A percentile compares a stretch with the other conserved stretches of the same genome.
Conservation (phyloP, 768 basidiomycete species). For the Phlebiopsis flavidoalba region DNA sequence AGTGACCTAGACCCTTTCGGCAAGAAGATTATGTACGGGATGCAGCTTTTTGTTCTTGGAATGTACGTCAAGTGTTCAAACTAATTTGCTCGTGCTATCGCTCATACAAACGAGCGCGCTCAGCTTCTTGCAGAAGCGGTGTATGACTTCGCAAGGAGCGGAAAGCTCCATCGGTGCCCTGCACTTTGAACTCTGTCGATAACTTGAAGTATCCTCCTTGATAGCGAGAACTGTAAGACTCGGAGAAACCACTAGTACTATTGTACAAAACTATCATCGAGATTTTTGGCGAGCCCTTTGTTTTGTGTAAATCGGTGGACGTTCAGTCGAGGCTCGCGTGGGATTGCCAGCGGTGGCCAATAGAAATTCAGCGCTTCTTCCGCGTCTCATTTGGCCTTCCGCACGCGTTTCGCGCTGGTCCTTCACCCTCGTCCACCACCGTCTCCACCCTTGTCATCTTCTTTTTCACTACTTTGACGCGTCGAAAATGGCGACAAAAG, state of each 20-base stretch:
- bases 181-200: too few relatives aligned
- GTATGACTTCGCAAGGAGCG: background rate
- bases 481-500: conserved; percentile 1
- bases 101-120: background rate
- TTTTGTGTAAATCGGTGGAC: background rate
- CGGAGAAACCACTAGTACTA: too few relatives aligned
- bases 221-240: too few relatives aligned
- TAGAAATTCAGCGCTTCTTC: background rate
- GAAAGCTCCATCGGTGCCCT: background rate
- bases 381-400: conserved; percentile 1
- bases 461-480: background rate
- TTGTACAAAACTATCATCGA: too few relatives aligned
- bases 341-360: background rate
- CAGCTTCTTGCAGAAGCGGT: background rate
- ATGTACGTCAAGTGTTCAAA: conserved; percentile 45
- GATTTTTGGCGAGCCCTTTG: too few relatives aligned
- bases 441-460: background rate
- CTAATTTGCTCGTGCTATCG: too few relatives aligned
- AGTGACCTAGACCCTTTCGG: conserved; percentile 96
- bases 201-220: too few relatives aligned
- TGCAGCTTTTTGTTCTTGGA: conserved; percentile 93
- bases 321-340: background rate
- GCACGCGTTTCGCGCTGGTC: background rate
- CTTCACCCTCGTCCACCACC: background rate
- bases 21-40: conserved; percentile 95